These are phyloP conservation scores for Kwoniella europaea DNA, from an alignment of 768 basidiomycete species.

Conservation along the genomic window DNA sequence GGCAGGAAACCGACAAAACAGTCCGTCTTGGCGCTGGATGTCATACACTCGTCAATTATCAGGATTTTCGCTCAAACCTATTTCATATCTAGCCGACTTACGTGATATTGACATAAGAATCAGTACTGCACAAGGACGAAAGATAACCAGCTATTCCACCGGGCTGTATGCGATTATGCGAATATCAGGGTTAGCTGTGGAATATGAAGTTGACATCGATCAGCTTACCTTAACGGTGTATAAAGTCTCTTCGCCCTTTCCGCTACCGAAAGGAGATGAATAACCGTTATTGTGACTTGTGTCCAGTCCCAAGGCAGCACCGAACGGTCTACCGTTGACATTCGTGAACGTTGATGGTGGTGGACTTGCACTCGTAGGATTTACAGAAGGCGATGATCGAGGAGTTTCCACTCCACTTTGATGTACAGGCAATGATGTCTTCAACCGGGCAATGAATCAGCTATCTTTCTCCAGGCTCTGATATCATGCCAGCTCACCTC, in stretches of 20 bases:
- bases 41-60: neutral
- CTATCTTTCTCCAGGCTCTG: neutral
- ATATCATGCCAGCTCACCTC: slow-evolving; percentile 65
- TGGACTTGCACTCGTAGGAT: slow-evolving; percentile 10
- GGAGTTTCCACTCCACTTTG: slow-evolving; percentile 31
- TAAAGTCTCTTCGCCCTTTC: slow-evolving; percentile 65
- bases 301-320: slow-evolving; percentile 44
- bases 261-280: slow-evolving; percentile 1
- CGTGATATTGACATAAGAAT: slow-evolving; percentile 94
- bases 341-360: slow-evolving; percentile 22
- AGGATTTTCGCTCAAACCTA: neutral
- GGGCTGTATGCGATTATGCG: slow-evolving; percentile 59
- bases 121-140: slow-evolving; percentile 84
- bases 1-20: slow-evolving; percentile 97
- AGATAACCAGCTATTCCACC: slow-evolving; percentile 98
- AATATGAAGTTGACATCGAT: neutral
- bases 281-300: slow-evolving; percentile 11
- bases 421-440: slow-evolving; percentile 33
- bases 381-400: slow-evolving; percentile 11
- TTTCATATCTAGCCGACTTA: slow-evolving; percentile 12
- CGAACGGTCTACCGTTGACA: slow-evolving; percentile 37
- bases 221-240: slow-evolving; percentile 76
- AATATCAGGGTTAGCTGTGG: neutral
- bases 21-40: slow-evolving; percentile 79
- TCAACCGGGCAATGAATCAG: neutral